phyloP scores from a whole-genome alignment of 495 filamentous ascomycete species.

The Sordaria brevicollis region DNA sequence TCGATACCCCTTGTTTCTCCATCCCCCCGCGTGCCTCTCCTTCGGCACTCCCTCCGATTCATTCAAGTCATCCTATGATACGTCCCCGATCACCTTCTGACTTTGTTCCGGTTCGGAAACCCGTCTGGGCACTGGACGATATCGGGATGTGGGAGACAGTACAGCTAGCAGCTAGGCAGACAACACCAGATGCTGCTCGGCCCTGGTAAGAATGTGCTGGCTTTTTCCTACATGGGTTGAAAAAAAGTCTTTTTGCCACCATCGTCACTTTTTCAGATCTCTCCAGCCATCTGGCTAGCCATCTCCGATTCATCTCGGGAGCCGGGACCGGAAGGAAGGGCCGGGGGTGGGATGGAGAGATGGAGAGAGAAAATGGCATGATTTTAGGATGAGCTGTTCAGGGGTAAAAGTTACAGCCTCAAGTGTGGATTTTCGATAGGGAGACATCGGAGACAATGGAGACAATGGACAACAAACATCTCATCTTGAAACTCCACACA shows the following conservation, averaged over 20 bases:
- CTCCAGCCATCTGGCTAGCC: background rate
- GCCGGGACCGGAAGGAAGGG: background rate
- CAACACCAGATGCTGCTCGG: background rate
- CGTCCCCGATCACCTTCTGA: background rate
- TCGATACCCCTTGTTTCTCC: background rate
- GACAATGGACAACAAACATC: background rate
- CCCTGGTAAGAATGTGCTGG: background rate
- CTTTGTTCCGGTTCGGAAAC: background rate
- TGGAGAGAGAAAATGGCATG: background rate
- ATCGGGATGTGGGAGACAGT: background rate
- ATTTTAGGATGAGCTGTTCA: background rate
- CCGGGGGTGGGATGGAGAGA: too few relatives aligned
- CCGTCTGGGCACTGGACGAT: background rate
- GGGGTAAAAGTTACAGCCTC: background rate
- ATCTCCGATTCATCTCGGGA: background rate
- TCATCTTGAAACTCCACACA: background rate
- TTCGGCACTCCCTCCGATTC: background rate
- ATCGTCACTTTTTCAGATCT: background rate
- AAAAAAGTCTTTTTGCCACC: background rate
- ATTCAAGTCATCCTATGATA: background rate
- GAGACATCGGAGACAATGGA: too few relatives aligned
- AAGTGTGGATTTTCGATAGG: too few relatives aligned
- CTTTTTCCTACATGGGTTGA: background rate
- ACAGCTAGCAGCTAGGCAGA: background rate
- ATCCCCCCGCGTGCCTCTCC: background rate